phyloP scores from a whole-genome alignment of 2,329 filamentous ascomycete species.

The Penicillium janthinellum region DNA sequence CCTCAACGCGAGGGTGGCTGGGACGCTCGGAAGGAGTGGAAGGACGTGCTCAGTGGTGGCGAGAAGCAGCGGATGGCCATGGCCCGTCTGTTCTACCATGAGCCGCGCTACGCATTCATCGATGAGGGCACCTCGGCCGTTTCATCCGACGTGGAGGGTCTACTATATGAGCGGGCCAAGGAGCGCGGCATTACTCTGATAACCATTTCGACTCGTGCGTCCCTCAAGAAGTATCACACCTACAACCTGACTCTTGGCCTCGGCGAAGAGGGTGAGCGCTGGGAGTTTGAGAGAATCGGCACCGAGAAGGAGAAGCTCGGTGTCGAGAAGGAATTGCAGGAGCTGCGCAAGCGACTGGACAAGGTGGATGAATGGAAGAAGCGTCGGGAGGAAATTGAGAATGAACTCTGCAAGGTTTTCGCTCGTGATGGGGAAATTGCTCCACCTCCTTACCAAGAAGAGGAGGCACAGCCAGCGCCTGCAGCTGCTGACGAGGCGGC shows the following conservation, averaged over 20 bases:
- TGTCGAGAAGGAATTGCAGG: conserved; percentile 86
- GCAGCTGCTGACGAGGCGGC: not conserved
- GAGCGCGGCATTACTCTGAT: conserved; percentile 92
- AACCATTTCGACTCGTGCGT: conserved; percentile 91
- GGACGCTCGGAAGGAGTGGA: conserved; percentile 98
- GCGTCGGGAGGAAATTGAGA: conserved; percentile 77
- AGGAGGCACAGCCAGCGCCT: conserved; percentile 10
- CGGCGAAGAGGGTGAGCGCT: conserved; percentile 79
- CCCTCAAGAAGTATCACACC: conserved; percentile 92
- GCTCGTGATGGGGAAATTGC: conserved; percentile 48
- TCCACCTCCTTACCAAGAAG: conserved; percentile 40
- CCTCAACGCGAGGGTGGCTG: conserved; percentile 91
- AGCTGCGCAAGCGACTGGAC: conserved; percentile 75
- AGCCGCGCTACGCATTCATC: conserved; percentile 89
- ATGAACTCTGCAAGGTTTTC: conserved; percentile 70
- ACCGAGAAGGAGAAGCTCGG: conserved; percentile 90
- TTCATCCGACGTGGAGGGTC: conserved; percentile 87
- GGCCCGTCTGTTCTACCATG: conserved; percentile 87
- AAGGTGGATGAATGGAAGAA: conserved; percentile 84
- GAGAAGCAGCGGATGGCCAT: conserved; percentile 97
- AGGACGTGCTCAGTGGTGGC: conserved; percentile 93
- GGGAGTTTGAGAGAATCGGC: conserved; percentile 92
- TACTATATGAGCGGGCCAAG: conserved; percentile 92
- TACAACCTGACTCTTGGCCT: conserved; percentile 84
- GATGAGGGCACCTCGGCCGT: conserved; percentile 96